These are phyloP conservation scores for Thalia dealbata DNA, from an alignment of 176 grass and related monocot species.

Conservation along the genomic window DNA sequence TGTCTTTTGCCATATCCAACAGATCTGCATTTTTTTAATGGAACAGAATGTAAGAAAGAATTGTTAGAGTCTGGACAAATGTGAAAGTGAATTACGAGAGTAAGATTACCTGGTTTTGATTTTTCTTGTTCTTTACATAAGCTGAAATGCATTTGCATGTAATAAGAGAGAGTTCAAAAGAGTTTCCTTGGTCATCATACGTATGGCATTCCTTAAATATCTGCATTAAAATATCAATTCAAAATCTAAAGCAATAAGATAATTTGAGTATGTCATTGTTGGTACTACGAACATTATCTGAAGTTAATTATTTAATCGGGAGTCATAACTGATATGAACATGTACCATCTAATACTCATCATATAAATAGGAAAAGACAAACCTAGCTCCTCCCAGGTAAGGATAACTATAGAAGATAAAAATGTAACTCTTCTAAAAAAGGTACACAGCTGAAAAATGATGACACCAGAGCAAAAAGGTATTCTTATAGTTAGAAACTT, in stretches of 20 bases:
- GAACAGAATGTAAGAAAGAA: neutral
- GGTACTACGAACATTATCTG: neutral
- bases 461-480: neutral
- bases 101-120: constrained; percentile 87
- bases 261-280: neutral
- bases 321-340: neutral
- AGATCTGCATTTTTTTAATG: constrained; percentile 43
- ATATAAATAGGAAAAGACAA: too few species aligned
- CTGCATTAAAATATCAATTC: constrained; percentile 27
- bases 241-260: neutral
- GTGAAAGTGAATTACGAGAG: neutral
- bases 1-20: constrained; percentile 85
- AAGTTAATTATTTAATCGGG: neutral
- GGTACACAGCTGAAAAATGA: neutral
- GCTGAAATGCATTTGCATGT: constrained; percentile 87
- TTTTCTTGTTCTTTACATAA: constrained; percentile 93
- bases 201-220: constrained; percentile 79
- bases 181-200: constrained; percentile 46
- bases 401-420: neutral
- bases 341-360: too few species aligned
- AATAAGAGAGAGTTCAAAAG: constrained; percentile 70
- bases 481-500: too few species aligned
- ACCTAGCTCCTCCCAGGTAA: neutral
- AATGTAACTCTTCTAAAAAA: neutral
- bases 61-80: neutral